Evolutionary conservation across 192 early-diverging fungal species (phyloP).

Genomic region (Coemansia sp.): DNA sequence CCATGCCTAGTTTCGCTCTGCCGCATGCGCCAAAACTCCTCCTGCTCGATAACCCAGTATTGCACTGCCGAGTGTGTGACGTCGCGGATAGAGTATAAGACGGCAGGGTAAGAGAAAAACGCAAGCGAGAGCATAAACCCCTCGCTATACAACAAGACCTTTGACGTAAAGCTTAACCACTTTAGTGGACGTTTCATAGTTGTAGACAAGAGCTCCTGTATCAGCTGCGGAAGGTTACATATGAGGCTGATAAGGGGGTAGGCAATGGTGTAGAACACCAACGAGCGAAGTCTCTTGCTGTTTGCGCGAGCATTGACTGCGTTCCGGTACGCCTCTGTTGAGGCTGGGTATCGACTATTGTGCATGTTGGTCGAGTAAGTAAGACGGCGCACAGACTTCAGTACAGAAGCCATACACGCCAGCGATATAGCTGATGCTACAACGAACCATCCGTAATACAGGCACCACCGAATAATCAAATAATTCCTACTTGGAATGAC

Average conservation of each 20-base stretch:
- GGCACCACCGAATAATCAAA: slow-evolving; percentile 42
- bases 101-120: slow-evolving; percentile 52
- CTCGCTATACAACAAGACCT: slow-evolving; percentile 34
- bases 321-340: slow-evolving; percentile 49
- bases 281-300: slow-evolving; percentile 49
- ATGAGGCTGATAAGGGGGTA: slow-evolving; percentile 49
- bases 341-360: slow-evolving; percentile 4
- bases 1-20: slow-evolving; percentile 16
- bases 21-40: slow-evolving; percentile 48
- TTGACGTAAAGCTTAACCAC: slow-evolving; percentile 19
- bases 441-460: slow-evolving; percentile 57
- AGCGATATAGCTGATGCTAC: slow-evolving; percentile 43
- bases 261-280: slow-evolving; percentile 51
- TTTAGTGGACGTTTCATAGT: slow-evolving; percentile 17
- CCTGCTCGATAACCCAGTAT: slow-evolving; percentile 57
- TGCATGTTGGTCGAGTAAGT: slow-evolving; percentile 31
- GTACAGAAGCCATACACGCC: slow-evolving; percentile 46
- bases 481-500: slow-evolving; percentile 25
- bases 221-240: slow-evolving; percentile 46
- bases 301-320: slow-evolving; percentile 54
- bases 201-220: slow-evolving; percentile 45
- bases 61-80: slow-evolving; percentile 42
- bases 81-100: slow-evolving; percentile 49
- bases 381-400: slow-evolving; percentile 32
- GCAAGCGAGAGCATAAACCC: slow-evolving; percentile 41